Evolutionary conservation across 352 stramenopile species (phyloP), one percentile per base, ranked within the genome.

Genomic region (Phytophthora pluvialis): DNA sequence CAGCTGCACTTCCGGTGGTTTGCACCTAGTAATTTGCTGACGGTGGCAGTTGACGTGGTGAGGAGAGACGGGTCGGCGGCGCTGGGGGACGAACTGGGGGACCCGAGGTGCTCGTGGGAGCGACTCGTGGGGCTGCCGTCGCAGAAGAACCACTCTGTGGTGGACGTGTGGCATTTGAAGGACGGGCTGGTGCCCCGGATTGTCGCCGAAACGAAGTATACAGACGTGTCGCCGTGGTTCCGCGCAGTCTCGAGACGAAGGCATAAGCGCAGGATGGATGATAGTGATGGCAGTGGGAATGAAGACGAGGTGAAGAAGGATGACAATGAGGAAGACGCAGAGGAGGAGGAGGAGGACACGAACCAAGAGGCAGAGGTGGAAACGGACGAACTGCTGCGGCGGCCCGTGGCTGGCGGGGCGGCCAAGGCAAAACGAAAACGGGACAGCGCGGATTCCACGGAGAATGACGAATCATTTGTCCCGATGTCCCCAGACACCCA

Each of bases 81-180:
- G 10, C 33, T 12, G 43, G 21, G 12, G 45, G 52, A 63, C 11
- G 81, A 88, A 47, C 55, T 86, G 25, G 76, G 80, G 3, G 70
- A 83, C 48, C 33, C 68, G 16, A 48, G 75, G 8, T 73, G 63
- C 25, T 80, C 81, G 0, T 94, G 83, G 83, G 77, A 86, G 35
- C 75, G 77, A 10, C 60, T 91, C 36, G 64, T 94, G 13, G 81
- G 80, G 3, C 69, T 94, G 7, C 85, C 85, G 10, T 49, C 71
- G n/a, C 47, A 64, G 1, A 61, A 71, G 1, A 79, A 94, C 40
- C 80, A 88, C 42, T 80, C 81, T 1, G 75, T 94, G 67, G 66
- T 94, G 29, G 85, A 94, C 38, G 85, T 94, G 1, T 94, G 85
- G 85, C 85, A 94, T 57, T 9, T 73, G 2, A 80, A 88, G 15